Evolutionary conservation across 129 eudicot genomes (phyloP).

Genomic region (Mikania micrantha): DNA sequence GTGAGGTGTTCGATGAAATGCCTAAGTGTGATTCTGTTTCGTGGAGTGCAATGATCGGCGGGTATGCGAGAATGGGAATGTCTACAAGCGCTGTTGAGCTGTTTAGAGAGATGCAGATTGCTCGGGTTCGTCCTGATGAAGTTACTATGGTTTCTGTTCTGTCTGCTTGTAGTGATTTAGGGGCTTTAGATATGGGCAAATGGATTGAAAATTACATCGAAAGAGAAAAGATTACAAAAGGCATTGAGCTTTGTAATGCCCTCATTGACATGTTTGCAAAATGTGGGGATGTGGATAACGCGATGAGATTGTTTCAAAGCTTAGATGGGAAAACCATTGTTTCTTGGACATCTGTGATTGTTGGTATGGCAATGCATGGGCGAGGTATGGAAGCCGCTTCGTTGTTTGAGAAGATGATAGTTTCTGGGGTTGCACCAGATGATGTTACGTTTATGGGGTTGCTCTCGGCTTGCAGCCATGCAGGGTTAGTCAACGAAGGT

Average conservation of each 20-base stretch:
- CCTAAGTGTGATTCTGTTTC: constrained; percentile 39
- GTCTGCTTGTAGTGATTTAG: constrained; percentile 69
- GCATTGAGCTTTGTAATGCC: no score
- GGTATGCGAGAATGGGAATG: constrained; percentile 55
- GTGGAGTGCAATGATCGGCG: constrained; percentile 85
- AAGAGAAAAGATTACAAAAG: constrained; percentile 40
- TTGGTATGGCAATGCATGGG: constrained; percentile 80
- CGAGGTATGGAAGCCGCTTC: constrained; percentile 64
- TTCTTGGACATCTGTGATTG: constrained; percentile 80
- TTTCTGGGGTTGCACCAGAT: constrained; percentile 43
- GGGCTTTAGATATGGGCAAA: constrained; percentile 69
- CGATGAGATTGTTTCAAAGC: constrained; percentile 39
- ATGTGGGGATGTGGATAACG: no score
- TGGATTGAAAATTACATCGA: constrained; percentile 65
- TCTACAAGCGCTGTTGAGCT: constrained; percentile 46
- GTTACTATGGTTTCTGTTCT: constrained; percentile 62
- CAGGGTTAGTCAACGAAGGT: constrained; percentile 71
- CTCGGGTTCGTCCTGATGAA: constrained; percentile 49
- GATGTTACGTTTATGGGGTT: constrained; percentile 71
- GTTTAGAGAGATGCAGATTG: constrained; percentile 73
- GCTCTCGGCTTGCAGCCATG: constrained; percentile 85
- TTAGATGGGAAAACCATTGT: constrained; percentile 41
- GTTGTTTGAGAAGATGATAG: constrained; percentile 53
- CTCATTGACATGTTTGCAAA: no score
- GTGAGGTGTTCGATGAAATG: constrained; percentile 64